phyloP scores from a whole-genome alignment of 164 flowering plant species.

The Sextonia rubra region DNA sequence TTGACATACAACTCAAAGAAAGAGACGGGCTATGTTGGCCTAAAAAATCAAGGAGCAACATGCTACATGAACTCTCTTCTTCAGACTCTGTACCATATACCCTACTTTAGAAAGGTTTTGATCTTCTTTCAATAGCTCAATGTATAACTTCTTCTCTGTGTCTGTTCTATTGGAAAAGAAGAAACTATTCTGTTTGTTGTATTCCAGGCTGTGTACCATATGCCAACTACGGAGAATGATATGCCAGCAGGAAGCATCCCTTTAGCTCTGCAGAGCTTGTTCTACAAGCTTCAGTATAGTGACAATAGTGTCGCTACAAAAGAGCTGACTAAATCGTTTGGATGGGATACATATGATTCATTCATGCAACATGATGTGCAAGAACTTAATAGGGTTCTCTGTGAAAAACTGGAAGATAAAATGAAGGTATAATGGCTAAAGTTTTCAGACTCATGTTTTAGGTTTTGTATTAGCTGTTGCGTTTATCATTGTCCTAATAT shows the following conservation, averaged over 20 bases:
- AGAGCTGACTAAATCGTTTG: conserved; percentile 93
- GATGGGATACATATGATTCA: conserved; percentile 96
- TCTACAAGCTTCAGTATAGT: conserved; percentile 89
- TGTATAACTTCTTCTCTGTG: conserved; percentile 1
- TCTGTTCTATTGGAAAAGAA: not conserved
- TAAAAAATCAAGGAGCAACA: conserved; percentile 98
- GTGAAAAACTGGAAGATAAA: conserved; percentile 91
- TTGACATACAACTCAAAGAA: conserved; percentile 92
- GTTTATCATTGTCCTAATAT: conserved; percentile 1
- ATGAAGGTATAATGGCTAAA: conserved; percentile 61
- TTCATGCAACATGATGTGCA: conserved; percentile 99
- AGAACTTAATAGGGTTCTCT: conserved; percentile 84
- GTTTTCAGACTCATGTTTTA: not conserved
- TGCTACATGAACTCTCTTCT: conserved; percentile 95
- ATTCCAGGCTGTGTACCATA: conserved; percentile 89
- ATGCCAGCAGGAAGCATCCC: conserved; percentile 92
- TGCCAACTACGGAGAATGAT: conserved; percentile 96
- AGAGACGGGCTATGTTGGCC: conserved; percentile 94
- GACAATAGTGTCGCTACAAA: conserved; percentile 89
- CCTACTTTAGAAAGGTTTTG: conserved; percentile 80
- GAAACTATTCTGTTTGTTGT: not conserved
- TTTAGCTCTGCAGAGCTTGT: conserved; percentile 84
- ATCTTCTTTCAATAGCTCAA: not conserved
- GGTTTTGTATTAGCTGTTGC: not conserved
- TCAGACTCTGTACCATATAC: conserved; percentile 87